Evolutionary conservation across 306 rosid genomes (phyloP).

Genomic region (Trifolium repens): DNA sequence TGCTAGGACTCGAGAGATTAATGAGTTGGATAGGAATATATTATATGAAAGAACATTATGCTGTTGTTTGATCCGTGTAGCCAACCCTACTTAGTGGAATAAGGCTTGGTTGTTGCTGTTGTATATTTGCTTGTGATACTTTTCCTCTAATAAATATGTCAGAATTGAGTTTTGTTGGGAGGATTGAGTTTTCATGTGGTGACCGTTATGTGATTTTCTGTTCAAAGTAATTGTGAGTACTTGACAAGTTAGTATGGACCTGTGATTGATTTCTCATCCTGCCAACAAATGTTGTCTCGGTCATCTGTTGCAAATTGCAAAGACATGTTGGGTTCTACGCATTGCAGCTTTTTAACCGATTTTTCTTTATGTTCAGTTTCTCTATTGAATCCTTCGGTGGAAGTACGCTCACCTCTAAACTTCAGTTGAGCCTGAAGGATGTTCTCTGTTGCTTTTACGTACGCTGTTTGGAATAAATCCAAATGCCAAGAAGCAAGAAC

Average conservation of each 20-base stretch:
- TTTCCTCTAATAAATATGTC: neutral
- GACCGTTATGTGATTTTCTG: constrained; percentile 10
- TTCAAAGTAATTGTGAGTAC: neutral
- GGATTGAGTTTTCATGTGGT: constrained; percentile 27
- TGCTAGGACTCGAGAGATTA: neutral
- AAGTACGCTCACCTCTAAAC: neutral
- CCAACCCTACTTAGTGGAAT: neutral
- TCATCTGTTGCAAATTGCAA: neutral
- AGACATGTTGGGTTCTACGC: neutral
- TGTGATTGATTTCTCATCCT: neutral
- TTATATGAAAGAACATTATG: no score
- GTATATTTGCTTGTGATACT: constrained; percentile 15
- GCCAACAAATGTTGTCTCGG: neutral
- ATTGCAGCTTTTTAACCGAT: neutral
- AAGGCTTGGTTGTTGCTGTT: neutral
- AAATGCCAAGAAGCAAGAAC: no score
- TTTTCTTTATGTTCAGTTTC: neutral
- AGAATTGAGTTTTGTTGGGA: constrained; percentile 2
- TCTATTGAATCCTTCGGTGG: neutral
- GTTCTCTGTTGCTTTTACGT: no score
- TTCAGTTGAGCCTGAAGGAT: no score
- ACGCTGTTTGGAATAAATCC: no score
- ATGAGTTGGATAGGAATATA: no score
- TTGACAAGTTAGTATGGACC: neutral
- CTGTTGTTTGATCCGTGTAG: no score